Evolutionary conservation across 108 stramenopile species (phyloP), one percentile per base, ranked within the genome.

Genomic region (Pseudonitzschia delicatissima): DNA sequence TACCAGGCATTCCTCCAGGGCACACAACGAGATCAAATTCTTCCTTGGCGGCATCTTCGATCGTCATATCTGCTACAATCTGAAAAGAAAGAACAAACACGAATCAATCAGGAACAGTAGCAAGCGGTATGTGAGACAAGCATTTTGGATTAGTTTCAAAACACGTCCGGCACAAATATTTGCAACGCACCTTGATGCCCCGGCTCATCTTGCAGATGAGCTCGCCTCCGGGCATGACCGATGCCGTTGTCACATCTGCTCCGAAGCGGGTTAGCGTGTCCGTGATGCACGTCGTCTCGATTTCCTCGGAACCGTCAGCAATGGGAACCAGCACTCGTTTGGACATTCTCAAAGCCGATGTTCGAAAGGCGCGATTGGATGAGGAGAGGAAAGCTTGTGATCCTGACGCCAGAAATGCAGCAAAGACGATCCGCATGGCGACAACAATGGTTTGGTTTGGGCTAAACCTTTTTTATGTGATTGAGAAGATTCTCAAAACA

Each of bases 221-320:
- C n/a, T 91, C 77, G 20, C 83, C 85, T 28, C 5, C 50, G 5
- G 87, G 80, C 79, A 86, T 93, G 35, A 96, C 96, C 31, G 89
- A 92, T 15, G 96, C 98, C 27, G 94, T 83, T 1, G 87, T 88
- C 7, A 98, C 98, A 32, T 86, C 66, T 2, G 94, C 96, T 29
- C 96, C 97, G 51, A 95, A 97, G 36, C 97, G 77, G 5, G 84
- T 85, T 8, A 99, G 68, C 9, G 90, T 92, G 68, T 99, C 98
- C 4, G 93, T 92, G 68, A 99, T 95, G 57, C 95, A 96, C 3
- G 92, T 87, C 3, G 95, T 93, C 66, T 99, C 98, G 58, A 99
- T 99, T 68, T 99, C 98, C 71, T 99, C 98, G 44, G 89, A 86
- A 34, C 95, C 96, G 59, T 96, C 86, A 1, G 91, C 98, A 23